Evolutionary conservation across 78 protist species (phyloP).

Genomic region (Bodo saltans): DNA sequence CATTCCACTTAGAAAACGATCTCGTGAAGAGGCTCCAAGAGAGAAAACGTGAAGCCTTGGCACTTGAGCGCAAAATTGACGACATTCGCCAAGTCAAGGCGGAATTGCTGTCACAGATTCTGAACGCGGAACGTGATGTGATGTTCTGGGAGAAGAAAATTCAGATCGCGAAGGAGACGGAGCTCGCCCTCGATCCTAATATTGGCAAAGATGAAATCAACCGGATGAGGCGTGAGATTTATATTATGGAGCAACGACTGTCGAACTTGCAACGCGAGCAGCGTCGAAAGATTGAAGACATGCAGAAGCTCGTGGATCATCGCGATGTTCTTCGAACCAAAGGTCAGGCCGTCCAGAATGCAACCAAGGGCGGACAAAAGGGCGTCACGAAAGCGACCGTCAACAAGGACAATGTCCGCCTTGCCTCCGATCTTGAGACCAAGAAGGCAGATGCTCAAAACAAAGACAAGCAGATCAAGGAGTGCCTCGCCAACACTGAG

Average conservation of each 20-base stretch:
- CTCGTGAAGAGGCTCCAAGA: conserved; percentile 16
- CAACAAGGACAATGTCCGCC: conserved; percentile 7
- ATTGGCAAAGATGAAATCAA: conserved; percentile 41
- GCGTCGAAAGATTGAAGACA: conserved; percentile 34
- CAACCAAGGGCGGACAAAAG: not conserved
- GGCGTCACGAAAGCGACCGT: conserved; percentile 12
- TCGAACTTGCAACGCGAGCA: conserved; percentile 39
- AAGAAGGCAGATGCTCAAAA: conserved; percentile 10
- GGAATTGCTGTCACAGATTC: conserved; percentile 24
- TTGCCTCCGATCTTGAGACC: conserved; percentile 1
- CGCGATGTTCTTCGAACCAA: conserved; percentile 25
- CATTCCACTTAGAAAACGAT: conserved; percentile 25
- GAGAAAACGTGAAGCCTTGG: conserved; percentile 36
- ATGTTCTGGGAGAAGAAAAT: conserved; percentile 61
- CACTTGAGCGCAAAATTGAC: conserved; percentile 23
- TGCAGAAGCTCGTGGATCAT: conserved; percentile 44
- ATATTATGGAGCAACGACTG: conserved; percentile 32
- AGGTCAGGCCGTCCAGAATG: conserved; percentile 13
- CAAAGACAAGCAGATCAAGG: conserved; percentile 25
- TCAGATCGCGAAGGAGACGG: conserved; percentile 55
- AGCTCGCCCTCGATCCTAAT: conserved; percentile 51
- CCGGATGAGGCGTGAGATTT: conserved; percentile 37
- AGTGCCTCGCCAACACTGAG: conserved; percentile 23
- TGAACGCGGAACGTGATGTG: conserved; percentile 48
- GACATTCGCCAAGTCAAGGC: conserved; percentile 33